phyloP scores from a whole-genome alignment of 2,329 filamentous ascomycete species.

The Pseudomassariella vexata region DNA sequence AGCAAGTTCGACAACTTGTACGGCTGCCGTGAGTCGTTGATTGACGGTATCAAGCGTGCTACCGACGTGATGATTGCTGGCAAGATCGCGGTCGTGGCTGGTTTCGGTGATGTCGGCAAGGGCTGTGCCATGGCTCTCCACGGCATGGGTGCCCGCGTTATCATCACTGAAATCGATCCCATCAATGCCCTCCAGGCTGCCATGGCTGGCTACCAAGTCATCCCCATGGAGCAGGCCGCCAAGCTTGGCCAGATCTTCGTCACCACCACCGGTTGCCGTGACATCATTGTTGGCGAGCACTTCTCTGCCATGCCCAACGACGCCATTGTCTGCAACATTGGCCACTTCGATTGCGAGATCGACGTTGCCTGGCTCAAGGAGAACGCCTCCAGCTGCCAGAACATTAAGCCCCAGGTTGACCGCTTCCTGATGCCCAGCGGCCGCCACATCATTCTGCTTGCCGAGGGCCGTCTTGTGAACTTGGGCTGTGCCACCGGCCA shows the following conservation, averaged over 20 bases:
- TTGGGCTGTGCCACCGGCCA: conserved; percentile 97
- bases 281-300: conserved; percentile 88
- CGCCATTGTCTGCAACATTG: conserved; percentile 99
- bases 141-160: conserved; percentile 93
- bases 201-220: conserved; percentile 94
- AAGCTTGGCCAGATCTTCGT: conserved; percentile 92
- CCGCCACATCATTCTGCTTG: conserved; percentile 96
- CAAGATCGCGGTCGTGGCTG: conserved; percentile 95
- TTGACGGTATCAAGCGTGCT: conserved; percentile 99
- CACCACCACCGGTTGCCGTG: conserved; percentile 97
- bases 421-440: conserved; percentile 91
- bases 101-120: conserved; percentile 99
- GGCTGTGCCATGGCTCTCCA: conserved; percentile 93
- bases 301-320: conserved; percentile 96
- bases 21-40: conserved; percentile 96
- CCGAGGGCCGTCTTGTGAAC: conserved; percentile 98
- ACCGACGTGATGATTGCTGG: conserved; percentile 99
- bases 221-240: conserved; percentile 96
- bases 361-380: conserved; percentile 99
- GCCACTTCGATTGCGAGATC: conserved; percentile 99
- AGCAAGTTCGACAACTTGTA: conserved; percentile 99
- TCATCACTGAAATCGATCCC: conserved; percentile 95
- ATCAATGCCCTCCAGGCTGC: conserved; percentile 99
- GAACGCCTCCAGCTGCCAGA: conserved; percentile 87
- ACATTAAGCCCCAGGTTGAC: conserved; percentile 99